Conservation (phyloP, 768 basidiomycete species). For the Rhizopogon sp. region DNA sequence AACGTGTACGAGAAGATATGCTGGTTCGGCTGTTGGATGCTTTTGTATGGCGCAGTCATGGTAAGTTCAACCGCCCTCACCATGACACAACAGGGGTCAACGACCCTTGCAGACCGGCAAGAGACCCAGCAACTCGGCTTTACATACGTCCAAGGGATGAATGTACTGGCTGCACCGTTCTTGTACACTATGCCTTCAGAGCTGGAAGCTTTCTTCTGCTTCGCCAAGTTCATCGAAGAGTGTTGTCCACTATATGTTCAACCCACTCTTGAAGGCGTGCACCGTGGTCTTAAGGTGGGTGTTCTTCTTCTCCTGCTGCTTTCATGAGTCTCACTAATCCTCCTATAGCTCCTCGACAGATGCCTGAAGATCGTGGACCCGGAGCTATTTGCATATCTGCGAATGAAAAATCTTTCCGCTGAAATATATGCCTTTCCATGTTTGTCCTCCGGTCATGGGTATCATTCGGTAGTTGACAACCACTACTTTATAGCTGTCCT, state of each 20-base stretch:
- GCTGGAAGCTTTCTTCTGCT: slow-evolving; percentile 97
- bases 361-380: slow-evolving; percentile 91
- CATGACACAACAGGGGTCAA: not conserved
- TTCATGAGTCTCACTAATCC: not conserved
- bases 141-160: slow-evolving; percentile 99
- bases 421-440: slow-evolving; percentile 98
- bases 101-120: slow-evolving; percentile 52
- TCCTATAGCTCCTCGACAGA: slow-evolving; percentile 76
- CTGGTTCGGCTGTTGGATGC: slow-evolving; percentile 94
- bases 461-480: not conserved
- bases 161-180: slow-evolving; percentile 96
- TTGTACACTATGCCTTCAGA: slow-evolving; percentile 97
- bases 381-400: slow-evolving; percentile 74
- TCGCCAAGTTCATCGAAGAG: slow-evolving; percentile 92
- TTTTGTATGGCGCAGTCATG: slow-evolving; percentile 94
- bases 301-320: not conserved
- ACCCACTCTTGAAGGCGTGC: slow-evolving; percentile 93
- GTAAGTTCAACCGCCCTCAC: slow-evolving; percentile 32
- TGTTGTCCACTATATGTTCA: slow-evolving; percentile 96
- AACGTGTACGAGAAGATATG: slow-evolving; percentile 95
- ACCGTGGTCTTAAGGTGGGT: slow-evolving; percentile 84
- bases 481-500: slow-evolving; percentile 60
- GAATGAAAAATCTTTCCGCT: slow-evolving; percentile 88
- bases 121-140: slow-evolving; percentile 80
- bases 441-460: slow-evolving; percentile 32